A percentile compares a stretch with the other conserved stretches of the same genome.
Conservation (phyloP, 208 protist species). For the Trypanosomatidae sp. region DNA sequence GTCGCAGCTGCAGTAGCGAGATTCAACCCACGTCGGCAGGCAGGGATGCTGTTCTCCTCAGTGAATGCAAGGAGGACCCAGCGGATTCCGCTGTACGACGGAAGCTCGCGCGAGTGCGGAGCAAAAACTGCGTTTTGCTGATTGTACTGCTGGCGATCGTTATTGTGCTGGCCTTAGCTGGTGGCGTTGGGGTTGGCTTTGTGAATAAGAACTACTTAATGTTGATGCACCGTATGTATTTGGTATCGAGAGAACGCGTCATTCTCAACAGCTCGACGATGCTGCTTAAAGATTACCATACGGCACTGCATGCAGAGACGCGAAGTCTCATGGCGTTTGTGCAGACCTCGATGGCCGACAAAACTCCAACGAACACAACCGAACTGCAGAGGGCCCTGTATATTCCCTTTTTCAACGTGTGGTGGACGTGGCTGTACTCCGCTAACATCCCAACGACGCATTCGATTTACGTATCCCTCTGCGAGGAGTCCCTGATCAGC, state of each 20-base stretch:
- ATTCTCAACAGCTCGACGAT: slow-evolving; percentile 50
- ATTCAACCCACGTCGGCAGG: slow-evolving; percentile 1
- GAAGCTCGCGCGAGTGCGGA: slow-evolving; percentile 28
- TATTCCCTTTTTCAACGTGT: slow-evolving; percentile 29
- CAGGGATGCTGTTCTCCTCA: slow-evolving; percentile 16
- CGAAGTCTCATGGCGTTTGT: slow-evolving; percentile 31
- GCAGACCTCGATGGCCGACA: neutral
- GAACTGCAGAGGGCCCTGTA: slow-evolving; percentile 29
- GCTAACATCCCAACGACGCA: slow-evolving; percentile 14
- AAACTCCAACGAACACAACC: slow-evolving; percentile 2
- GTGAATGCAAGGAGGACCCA: slow-evolving; percentile 6
- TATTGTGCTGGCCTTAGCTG: slow-evolving; percentile 42
- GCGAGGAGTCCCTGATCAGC: slow-evolving; percentile 14
- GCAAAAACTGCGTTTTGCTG: slow-evolving; percentile 29
- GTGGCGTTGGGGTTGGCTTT: slow-evolving; percentile 38
- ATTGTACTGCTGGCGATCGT: slow-evolving; percentile 27
- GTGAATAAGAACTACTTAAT: slow-evolving; percentile 40
- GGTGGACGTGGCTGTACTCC: slow-evolving; percentile 30
- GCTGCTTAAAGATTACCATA: slow-evolving; percentile 27
- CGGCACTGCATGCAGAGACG: slow-evolving; percentile 14
- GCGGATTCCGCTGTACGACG: neutral
- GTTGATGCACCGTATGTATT: slow-evolving; percentile 14
- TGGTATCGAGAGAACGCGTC: slow-evolving; percentile 31
- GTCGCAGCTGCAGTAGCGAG: neutral
- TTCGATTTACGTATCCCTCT: slow-evolving; percentile 43